Conservation (phyloP, 805 yeast species). For the Limtongozyma cylindracea region DNA sequence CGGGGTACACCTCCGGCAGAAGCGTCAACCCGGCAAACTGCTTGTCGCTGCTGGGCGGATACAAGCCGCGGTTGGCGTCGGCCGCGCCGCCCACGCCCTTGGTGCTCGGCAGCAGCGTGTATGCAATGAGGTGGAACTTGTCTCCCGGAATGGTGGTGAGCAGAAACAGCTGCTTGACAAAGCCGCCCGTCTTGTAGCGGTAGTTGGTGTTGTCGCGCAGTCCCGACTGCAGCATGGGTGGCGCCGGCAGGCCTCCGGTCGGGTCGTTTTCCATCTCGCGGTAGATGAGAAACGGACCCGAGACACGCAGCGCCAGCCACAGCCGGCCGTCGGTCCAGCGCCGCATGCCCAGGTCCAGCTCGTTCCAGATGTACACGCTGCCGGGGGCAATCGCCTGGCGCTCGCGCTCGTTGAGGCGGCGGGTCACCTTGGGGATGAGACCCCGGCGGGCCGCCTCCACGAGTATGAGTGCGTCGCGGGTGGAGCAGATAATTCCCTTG, state of each 20-base stretch:
- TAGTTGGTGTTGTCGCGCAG: too few relatives aligned
- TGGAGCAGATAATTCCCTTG: constrained; percentile 27
- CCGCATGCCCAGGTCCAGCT: constrained; percentile 41
- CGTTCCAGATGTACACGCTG: constrained; percentile 49
- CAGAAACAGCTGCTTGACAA: constrained; percentile 40
- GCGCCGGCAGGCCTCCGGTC: constrained; percentile 10
- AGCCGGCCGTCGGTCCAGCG: constrained; percentile 61
- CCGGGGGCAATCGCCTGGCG: constrained; percentile 27
- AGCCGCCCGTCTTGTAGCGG: too few relatives aligned
- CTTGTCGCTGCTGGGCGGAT: too few relatives aligned
- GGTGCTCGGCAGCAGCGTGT: too few relatives aligned
- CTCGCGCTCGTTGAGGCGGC: constrained; percentile 32
- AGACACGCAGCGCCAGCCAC: constrained; percentile 53
- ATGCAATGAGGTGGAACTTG: constrained; percentile 36
- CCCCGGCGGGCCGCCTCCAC: constrained; percentile 39
- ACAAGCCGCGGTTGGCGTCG: too few relatives aligned
- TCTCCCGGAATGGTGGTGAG: constrained; percentile 23
- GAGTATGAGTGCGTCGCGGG: constrained; percentile 35
- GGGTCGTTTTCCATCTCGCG: constrained; percentile 20
- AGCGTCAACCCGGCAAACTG: too few relatives aligned
- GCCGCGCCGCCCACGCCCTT: too few relatives aligned
- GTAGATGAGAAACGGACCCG: constrained; percentile 34
- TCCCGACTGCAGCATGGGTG: too few relatives aligned
- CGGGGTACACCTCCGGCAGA: too few relatives aligned
- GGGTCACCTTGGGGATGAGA: constrained; percentile 26